A percentile compares a stretch with the other conserved stretches of the same genome.
Conservation (phyloP, 176 grass and related monocot genomes). For the Alopecurus myosuroides region DNA sequence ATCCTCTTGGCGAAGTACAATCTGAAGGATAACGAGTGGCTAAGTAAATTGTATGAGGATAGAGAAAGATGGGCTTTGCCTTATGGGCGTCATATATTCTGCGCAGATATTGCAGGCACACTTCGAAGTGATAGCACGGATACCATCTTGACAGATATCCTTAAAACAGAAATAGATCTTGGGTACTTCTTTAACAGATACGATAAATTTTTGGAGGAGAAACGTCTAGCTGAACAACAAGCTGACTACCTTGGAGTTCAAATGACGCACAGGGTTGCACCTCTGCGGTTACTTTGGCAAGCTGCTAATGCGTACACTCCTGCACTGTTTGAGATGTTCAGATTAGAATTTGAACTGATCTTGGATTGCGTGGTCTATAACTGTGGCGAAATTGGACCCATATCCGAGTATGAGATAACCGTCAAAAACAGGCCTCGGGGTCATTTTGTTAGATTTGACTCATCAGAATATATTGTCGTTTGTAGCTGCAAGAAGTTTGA, state of each 20-base stretch:
- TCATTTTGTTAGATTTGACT: conserved; percentile 76
- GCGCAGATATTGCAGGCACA: conserved; percentile 54
- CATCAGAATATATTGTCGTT: conserved; percentile 48
- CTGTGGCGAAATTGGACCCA: conserved; percentile 53
- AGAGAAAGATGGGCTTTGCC: conserved; percentile 79
- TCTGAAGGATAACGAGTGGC: conserved; percentile 78
- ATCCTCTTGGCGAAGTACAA: conserved; percentile 64
- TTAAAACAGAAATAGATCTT: conserved; percentile 62
- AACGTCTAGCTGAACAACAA: conserved; percentile 64
- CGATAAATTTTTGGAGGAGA: conserved; percentile 67
- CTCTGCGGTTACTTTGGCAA: conserved; percentile 67
- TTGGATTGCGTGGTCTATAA: conserved; percentile 53
- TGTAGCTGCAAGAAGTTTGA: conserved; percentile 94
- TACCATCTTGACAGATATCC: conserved; percentile 43
- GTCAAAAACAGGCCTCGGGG: conserved; percentile 49
- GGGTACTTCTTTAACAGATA: conserved; percentile 52
- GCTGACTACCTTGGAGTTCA: conserved; percentile 69
- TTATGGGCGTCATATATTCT: conserved; percentile 58
- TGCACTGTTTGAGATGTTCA: conserved; percentile 69
- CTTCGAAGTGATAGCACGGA: conserved; percentile 56
- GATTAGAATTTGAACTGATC: conserved; percentile 64
- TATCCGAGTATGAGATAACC: conserved; percentile 68
- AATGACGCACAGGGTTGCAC: conserved; percentile 48
- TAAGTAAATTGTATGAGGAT: conserved; percentile 59
- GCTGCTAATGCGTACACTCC: conserved; percentile 71